Evolutionary conservation across 192 early-diverging fungal species (phyloP).

Genomic region (Coemansia sp.): DNA sequence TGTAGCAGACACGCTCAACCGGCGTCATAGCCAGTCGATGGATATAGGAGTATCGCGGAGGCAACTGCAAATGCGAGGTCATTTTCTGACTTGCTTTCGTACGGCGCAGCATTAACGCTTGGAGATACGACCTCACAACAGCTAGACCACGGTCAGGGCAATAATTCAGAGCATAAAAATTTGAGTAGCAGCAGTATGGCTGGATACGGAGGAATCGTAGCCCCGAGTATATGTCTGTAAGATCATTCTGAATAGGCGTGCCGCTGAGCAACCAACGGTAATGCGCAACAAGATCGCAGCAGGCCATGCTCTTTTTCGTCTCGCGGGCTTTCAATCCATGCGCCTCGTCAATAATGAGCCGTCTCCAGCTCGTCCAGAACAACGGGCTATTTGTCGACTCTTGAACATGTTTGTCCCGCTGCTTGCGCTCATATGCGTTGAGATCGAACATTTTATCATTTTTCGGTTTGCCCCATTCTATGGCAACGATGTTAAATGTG

Average conservation of each 20-base stretch:
- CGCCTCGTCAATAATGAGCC: constrained; percentile 64
- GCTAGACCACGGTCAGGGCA: constrained; percentile 42
- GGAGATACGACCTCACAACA: constrained; percentile 53
- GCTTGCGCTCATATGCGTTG: not conserved
- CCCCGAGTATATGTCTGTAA: constrained; percentile 71
- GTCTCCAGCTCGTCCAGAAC: constrained; percentile 48
- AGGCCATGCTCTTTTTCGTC: constrained; percentile 53
- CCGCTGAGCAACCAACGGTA: constrained; percentile 71
- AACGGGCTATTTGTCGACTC: constrained; percentile 26
- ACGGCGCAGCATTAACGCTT: constrained; percentile 64
- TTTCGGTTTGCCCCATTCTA: constrained; percentile 11
- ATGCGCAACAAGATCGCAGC: constrained; percentile 41
- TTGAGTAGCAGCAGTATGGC: constrained; percentile 55
- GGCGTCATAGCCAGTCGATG: constrained; percentile 35
- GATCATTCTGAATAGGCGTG: constrained; percentile 66
- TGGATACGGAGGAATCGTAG: constrained; percentile 67
- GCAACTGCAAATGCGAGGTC: constrained; percentile 60
- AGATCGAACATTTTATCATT: not conserved
- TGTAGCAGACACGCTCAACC: constrained; percentile 45
- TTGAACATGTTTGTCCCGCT: constrained; percentile 8
- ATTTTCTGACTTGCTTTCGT: constrained; percentile 70
- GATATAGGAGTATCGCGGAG: constrained; percentile 35
- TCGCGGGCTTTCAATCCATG: constrained; percentile 63
- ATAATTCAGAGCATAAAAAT: constrained; percentile 55
- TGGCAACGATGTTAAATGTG: constrained; percentile 36